Evolutionary conservation across 306 rosid species (phyloP), one percentile per base, ranked within the genome.

Genomic region (Gastrolobium villosum): DNA sequence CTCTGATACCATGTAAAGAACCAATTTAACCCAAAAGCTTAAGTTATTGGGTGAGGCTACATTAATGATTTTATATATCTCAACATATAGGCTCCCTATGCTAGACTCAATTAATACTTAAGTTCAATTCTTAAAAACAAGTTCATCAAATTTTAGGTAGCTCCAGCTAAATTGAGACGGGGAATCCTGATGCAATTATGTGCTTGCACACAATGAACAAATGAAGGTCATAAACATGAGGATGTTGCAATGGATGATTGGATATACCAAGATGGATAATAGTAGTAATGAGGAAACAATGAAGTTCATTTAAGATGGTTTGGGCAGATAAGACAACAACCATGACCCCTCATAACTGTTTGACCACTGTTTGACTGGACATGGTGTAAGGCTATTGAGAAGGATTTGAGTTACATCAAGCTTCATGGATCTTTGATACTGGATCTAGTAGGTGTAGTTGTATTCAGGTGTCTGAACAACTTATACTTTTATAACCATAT

Each of bases 281-380:
- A 14, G 65, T 26, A 35, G 52, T 10, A 6, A 39, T 5, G 41
- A 52, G 28, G 52, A 65, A 26, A 64, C 15, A 13, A 39, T 28
- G 31, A 49, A n/a, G 32, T 50, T 30, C 20, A 65, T 28, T 39
- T 50, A 75, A 26, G 56, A 55, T 55, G 50, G 72, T 45, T 67
- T 34, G 26, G 65, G 39, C 60, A 44, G 41, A 15, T 77, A 66
- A 43, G 55, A 43, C 31, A 4, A 48, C 40, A 66, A 55, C 52
- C 60, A 75, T 3, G 10, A 14, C 34, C 13, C 71, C 15, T 37
- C 1, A 0, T 15, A 75, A 20, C 39, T 50, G 26, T 20, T 20
- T 20, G 26, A 20, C 26, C 26, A 20, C 39, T 50, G 26, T 20
- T 20, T 20, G 26, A 20, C 26, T 1, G 20, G 30, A 75, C 34